Conservation (phyloP, 2,329 filamentous ascomycete genomes). For the Paracorniculantispora psalliotae region DNA sequence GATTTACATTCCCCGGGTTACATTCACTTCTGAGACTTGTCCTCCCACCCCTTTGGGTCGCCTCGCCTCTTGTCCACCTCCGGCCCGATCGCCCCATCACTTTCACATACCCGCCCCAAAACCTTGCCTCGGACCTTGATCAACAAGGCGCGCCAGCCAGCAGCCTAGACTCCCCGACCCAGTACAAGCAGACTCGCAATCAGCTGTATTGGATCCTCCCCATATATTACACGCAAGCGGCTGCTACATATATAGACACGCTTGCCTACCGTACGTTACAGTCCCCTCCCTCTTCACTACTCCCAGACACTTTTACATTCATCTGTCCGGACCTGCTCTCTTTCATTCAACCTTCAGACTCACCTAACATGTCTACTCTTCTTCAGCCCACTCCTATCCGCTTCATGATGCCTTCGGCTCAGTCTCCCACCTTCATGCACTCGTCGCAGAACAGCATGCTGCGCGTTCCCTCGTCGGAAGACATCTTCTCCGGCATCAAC, state of each 20-base stretch:
- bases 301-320: not conserved
- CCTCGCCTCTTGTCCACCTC: not conserved
- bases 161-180: not conserved
- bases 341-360: not conserved
- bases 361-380: constrained; percentile 10
- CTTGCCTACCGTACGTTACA: constrained; percentile 1
- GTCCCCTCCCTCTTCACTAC: not conserved
- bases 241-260: not conserved
- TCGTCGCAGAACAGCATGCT: constrained; percentile 41
- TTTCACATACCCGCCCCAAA: constrained; percentile 2
- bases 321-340: not conserved
- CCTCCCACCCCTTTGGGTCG: not conserved
- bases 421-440: constrained; percentile 36
- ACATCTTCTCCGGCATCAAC: constrained; percentile 49
- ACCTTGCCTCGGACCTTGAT: constrained; percentile 12
- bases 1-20: not conserved
- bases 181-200: not conserved
- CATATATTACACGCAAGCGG: constrained; percentile 1
- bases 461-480: constrained; percentile 41
- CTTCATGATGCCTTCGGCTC: constrained; percentile 31
- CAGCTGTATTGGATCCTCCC: not conserved
- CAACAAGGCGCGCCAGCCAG: not conserved
- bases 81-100: constrained; percentile 10
- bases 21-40: not conserved
- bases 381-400: constrained; percentile 4